Base-by-base conservation (phyloP, 192 early-diverging fungal species). In the Globomyces pollinis-pini region DNA sequence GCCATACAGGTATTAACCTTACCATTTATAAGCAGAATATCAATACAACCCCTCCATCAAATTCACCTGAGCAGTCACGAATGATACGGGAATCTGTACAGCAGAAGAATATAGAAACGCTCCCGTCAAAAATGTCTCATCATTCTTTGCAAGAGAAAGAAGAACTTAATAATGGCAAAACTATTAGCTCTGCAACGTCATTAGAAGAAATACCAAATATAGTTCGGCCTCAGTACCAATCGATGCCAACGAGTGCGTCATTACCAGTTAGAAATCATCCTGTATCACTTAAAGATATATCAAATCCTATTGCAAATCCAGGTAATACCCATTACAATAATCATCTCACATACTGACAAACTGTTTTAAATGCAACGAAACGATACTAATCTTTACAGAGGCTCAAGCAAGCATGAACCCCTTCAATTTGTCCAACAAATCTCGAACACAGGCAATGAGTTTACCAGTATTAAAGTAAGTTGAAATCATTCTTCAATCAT, bases 331-430 rank as follows among this genome's bases (percentile, higher is more conserved):
- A 33, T 54, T 59, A 62, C 24, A 5, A 31, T 20, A 59, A 29
- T 23, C 23, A 26, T 47, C 44, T 20, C 23, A 20, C 2, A 20
- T 24, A 20, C 23, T 47, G 44, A 7, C 28, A 47, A 47, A 47
- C 44, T 26, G 28, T 5, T 20, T 20, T 47, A 26, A 11, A 24
- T 47, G n/a, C 16, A 20, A 47, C 23, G 21, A 26, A 26, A 47
- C n/a, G 55, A 20, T n/a, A n/a, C n/a, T n/a, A n/a, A n/a, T n/a
- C n/a, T n/a, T 43, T 55, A 13, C 43, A 83, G 82, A 81, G 18
- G 82, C 82, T 33, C 75, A 77, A 31, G 51, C 31, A 23, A 65
- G 70, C 18, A 81, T 84, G 82, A 75, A 71, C 54, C 79, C 82
- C 23, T 45, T 77, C 32, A 69, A 57, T 28, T 49, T 65, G 41